phyloP scores from a whole-genome alignment of 75 land plant species.

The Ceratopteris richardii region DNA sequence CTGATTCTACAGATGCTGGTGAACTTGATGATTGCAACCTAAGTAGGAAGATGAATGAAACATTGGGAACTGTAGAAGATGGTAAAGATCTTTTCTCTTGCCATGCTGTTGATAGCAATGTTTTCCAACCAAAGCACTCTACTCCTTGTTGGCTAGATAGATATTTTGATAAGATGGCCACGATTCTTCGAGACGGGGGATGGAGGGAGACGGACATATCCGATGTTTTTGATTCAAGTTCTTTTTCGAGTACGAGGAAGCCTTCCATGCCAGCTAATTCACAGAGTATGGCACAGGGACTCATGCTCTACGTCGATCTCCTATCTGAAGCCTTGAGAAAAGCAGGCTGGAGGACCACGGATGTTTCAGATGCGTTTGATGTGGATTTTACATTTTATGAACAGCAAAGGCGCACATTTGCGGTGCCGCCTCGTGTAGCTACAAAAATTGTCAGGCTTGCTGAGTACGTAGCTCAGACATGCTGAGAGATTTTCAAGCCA shows the following conservation, averaged over 20 bases:
- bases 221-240: constrained; percentile 48
- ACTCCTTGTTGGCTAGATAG: constrained; percentile 53
- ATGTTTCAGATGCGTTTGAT: constrained; percentile 61
- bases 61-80: constrained; percentile 6
- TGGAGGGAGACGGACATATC: constrained; percentile 70
- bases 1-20: no score
- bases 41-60: background rate
- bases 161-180: constrained; percentile 55
- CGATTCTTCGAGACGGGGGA: constrained; percentile 54
- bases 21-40: background rate
- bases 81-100: no score
- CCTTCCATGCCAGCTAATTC: constrained; percentile 31
- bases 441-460: constrained; percentile 21
- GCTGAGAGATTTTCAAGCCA: no score
- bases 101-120: no score
- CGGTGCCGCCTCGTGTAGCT: constrained; percentile 19
- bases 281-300: constrained; percentile 43
- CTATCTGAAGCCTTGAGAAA: constrained; percentile 49
- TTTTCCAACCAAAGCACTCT: constrained; percentile 3
- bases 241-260: constrained; percentile 25
- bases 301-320: constrained; percentile 42
- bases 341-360: constrained; percentile 86
- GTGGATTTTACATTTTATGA: constrained; percentile 25
- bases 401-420: constrained; percentile 3
- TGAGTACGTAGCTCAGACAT: constrained; percentile 10